Conservation (phyloP, 495 filamentous ascomycete species). For the Tuber aestivum region DNA sequence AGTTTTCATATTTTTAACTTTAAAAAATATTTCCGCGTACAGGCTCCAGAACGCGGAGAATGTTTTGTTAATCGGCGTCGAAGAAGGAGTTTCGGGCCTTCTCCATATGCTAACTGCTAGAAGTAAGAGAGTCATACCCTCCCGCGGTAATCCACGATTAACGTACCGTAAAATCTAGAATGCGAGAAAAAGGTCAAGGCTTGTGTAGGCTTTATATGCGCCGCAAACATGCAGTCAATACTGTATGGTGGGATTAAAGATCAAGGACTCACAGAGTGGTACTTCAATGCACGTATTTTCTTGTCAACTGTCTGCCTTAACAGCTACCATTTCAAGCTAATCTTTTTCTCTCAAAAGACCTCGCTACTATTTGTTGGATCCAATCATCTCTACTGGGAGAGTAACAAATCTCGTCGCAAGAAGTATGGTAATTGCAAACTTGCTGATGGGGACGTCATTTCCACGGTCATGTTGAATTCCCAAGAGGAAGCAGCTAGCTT, state of each 20-base stretch:
- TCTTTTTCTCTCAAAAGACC: not conserved
- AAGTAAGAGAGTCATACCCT: constrained; percentile 34
- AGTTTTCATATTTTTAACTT: not conserved
- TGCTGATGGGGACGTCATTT: not conserved
- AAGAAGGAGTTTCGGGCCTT: constrained; percentile 49
- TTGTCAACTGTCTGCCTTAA: not conserved
- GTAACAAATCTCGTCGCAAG: not conserved
- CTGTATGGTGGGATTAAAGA: not conserved
- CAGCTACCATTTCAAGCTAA: not conserved
- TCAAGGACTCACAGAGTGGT: not conserved
- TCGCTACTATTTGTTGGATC: not conserved
- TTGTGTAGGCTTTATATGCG: not conserved
- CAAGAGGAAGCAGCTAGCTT: not conserved
- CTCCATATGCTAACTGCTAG: constrained; percentile 46
- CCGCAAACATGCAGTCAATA: not conserved
- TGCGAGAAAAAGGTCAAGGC: not conserved
- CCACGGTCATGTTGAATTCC: not conserved
- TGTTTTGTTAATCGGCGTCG: constrained; percentile 78
- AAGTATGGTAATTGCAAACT: constrained; percentile 1
- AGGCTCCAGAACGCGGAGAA: constrained; percentile 61
- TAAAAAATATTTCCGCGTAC: not conserved
- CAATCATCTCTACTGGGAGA: not conserved
- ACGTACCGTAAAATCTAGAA: not conserved
- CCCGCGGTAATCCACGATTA: not conserved
- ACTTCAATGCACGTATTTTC: not conserved